Evolutionary conservation across 2,329 filamentous ascomycete species (phyloP), one percentile per base, ranked within the genome.

Genomic region (Gaeumannomyces tritici): DNA sequence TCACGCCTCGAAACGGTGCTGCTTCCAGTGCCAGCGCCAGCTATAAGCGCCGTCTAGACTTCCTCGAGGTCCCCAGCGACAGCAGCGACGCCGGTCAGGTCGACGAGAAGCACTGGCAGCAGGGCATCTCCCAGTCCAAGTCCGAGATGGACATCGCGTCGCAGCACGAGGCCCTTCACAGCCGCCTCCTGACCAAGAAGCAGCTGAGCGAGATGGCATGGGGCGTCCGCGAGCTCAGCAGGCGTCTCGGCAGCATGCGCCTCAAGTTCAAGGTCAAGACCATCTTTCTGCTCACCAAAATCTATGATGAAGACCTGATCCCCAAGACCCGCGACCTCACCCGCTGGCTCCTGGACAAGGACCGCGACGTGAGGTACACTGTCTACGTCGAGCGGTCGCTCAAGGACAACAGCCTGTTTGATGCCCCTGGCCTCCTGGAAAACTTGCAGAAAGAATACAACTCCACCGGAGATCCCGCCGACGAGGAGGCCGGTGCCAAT

Each of bases 171-270:
- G 68, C 64, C 8, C 68, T 82, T 55, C 81, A 84, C 69, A 86
- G 82, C 64, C 84, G 93, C n/a, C 83, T 97, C 60, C 80, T 98
- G 67, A 97, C 93, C 1, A 98, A 98, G 78, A 92, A 90, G 73
- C 91, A 99, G 74, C 81, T 99, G 55, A 92, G 89, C 18, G 95
- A 98, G 69, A 98, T 99, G 93, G 93, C 93, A 0, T 93, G 93
- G 86, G 93, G 93, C 29, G 95, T 98, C 63, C 83, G 95, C 59
- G 91, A 97, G 74, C 79, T 99, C 63, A 93, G 90, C 33, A 89
- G 96, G 70, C 89, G 90, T 64, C 77, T 98, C 64, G 90, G 91
- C 61, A 92, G 87, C 73, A 87, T 98, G 72, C 85, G 88, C 63
- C 80, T 99, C 65, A 90, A 89, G 72, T 85, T 96, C 67, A 88